Evolutionary conservation across 306 rosid species (phyloP).

Genomic region (Cicer pinnatifidum): DNA sequence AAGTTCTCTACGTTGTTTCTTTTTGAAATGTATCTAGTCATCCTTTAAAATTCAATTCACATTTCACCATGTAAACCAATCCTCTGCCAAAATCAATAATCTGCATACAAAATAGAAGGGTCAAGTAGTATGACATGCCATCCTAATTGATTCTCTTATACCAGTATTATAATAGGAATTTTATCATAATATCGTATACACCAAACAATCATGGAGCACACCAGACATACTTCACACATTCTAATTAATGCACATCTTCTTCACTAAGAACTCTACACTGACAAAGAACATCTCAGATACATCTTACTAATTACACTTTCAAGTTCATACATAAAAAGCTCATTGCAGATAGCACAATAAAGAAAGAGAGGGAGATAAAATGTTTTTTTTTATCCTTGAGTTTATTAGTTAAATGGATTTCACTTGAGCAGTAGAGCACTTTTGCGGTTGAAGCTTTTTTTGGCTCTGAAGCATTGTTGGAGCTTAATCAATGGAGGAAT

Average conservation of each 20-base stretch:
- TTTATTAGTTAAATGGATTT: too few species aligned
- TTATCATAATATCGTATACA: not conserved
- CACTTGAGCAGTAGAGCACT: too few species aligned
- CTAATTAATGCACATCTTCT: conserved; percentile 1
- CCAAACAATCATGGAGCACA: conserved; percentile 13
- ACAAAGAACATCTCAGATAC: not conserved
- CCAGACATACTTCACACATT: not conserved
- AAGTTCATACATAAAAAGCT: not conserved
- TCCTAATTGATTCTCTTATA: not conserved
- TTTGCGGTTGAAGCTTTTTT: too few species aligned
- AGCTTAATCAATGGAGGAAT: too few species aligned
- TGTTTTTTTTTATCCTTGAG: too few species aligned
- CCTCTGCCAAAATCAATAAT: conserved; percentile 10
- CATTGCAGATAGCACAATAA: not conserved
- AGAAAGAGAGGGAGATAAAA: too few species aligned
- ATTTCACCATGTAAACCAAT: conserved; percentile 27
- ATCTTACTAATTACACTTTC: conserved; percentile 11
- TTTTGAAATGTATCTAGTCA: not conserved
- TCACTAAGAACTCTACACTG: not conserved
- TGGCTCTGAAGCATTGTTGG: too few species aligned
- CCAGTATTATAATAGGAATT: not conserved
- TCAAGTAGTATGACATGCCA: conserved; percentile 8
- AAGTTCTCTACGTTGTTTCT: too few species aligned
- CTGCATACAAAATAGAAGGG: not conserved
- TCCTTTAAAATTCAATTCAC: not conserved